Percentiles rank a stretch among this genome's conserved stretches.
Evolutionary conservation across 2,329 filamentous ascomycete species (phyloP).

Genomic region (Fusarium marasasianum): DNA sequence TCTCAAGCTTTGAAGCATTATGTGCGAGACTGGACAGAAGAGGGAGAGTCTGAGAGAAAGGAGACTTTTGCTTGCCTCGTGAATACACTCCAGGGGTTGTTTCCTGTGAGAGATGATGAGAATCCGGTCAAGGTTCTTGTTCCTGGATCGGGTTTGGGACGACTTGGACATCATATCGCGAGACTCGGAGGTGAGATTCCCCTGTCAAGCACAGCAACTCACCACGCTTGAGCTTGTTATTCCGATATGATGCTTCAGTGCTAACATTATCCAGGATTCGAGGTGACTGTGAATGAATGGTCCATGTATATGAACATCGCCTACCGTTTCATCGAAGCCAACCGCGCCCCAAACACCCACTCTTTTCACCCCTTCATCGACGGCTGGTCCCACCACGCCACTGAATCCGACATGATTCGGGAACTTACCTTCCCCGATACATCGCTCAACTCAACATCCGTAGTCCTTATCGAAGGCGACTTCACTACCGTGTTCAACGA

Average conservation of each 20-base stretch:
- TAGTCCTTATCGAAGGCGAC: slow-evolving; percentile 64
- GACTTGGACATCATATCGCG: slow-evolving; percentile 62
- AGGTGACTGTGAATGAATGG: slow-evolving; percentile 67
- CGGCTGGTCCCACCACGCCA: slow-evolving; percentile 65
- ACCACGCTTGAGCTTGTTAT: no score
- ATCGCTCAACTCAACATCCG: slow-evolving; percentile 45
- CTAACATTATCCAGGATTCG: slow-evolving; percentile 48
- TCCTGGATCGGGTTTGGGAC: slow-evolving; percentile 63
- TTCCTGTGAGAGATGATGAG: slow-evolving; percentile 36
- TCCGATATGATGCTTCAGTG: no score
- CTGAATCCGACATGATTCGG: slow-evolving; percentile 57
- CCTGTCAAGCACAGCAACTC: no score
- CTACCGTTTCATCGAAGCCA: slow-evolving; percentile 58
- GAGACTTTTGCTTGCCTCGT: slow-evolving; percentile 54
- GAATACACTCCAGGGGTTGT: slow-evolving; percentile 45
- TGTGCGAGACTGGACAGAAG: slow-evolving; percentile 64
- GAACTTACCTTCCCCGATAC: slow-evolving; percentile 57
- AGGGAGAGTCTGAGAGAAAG: slow-evolving; percentile 57
- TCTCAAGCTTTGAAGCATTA: slow-evolving; percentile 66
- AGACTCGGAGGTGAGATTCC: slow-evolving; percentile 47
- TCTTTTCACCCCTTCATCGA: slow-evolving; percentile 63
- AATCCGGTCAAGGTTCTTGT: slow-evolving; percentile 53
- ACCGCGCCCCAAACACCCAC: slow-evolving; percentile 38
- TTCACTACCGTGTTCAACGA: slow-evolving; percentile 57
- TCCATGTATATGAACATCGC: slow-evolving; percentile 66